Evolutionary conservation across 768 basidiomycete species (phyloP), one percentile per base, ranked within the genome.

Genomic region (Agrocybe praecox): DNA sequence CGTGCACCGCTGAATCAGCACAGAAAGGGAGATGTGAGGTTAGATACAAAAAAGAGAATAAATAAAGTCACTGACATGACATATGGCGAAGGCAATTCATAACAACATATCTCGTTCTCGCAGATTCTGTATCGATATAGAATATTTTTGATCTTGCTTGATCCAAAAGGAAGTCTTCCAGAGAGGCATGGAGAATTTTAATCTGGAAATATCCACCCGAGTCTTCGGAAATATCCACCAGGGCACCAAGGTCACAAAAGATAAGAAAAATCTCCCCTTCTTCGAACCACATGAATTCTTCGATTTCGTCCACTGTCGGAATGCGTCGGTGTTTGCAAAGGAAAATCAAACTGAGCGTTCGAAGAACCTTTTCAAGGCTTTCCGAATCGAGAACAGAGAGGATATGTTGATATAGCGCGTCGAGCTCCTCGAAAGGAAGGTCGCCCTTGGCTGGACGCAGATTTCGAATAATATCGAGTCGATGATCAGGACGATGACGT

Each of bases 381-480:
- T 46, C 29, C 12, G 48, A n/a, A 21, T 22, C 8, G 26, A 23
- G 26, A 9, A 9, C 4, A 2, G 46, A 49, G 10, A 56, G 42
- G 3, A 58, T 58, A 12, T 44, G 50, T 0, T 6, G 22, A 36
- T 62, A 62, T 14, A 62, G 21, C 2, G 60, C 50, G 34, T 62
- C 60, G 0, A 62, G 49, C 29, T 55, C 40, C 3, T 49, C 40
- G 33, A 61, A 58, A 6, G 57, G 57, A 7, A 19, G 17, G 3
- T 43, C 34, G 4, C 40, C n/a, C 51, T 14, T 15, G 11, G 29
- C 18, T 14, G 36, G 53, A 14, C 21, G 36, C 7, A 62, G 26
- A 19, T 47, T 52, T 4, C 45, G 32, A 2, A 60, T 45, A 17
- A 49, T 19, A 7, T 58, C 56, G 11, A 55, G 52, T 8, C 50